phyloP scores from a whole-genome alignment of 176 grass and related monocot species.

The Paspalum notatum region DNA sequence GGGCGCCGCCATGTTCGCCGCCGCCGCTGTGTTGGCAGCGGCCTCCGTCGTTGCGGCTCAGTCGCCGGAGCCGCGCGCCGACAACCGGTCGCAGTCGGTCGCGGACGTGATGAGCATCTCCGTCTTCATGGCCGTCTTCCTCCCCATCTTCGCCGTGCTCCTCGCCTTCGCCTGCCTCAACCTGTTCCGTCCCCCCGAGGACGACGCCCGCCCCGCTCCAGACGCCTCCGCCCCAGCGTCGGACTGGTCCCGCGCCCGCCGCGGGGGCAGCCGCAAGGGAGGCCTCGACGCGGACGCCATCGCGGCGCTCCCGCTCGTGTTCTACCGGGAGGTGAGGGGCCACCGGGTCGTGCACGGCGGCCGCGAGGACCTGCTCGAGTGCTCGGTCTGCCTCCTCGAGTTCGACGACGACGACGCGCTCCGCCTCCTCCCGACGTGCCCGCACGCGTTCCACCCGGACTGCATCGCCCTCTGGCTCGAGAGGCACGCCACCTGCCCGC shows the following conservation, averaged over 20 bases:
- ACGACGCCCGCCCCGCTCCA: background rate
- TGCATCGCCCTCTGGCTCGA: constrained; percentile 70
- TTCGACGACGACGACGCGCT: constrained; percentile 57
- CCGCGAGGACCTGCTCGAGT: constrained; percentile 45
- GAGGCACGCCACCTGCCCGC: constrained; percentile 55
- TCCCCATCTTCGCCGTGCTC: constrained; percentile 46
- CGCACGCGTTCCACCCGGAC: constrained; percentile 60
- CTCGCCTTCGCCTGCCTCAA: constrained; percentile 45
- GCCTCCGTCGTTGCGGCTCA: background rate
- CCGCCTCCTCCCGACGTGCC: constrained; percentile 60
- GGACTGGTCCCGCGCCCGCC: background rate
- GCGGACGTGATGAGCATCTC: constrained; percentile 37
- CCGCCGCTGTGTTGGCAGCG: background rate
- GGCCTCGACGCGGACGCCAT: constrained; percentile 46
- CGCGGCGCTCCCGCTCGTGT: constrained; percentile 45
- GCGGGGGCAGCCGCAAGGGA: background rate
- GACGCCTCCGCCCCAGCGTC: background rate
- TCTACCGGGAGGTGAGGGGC: constrained; percentile 39
- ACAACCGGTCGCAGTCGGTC: background rate
- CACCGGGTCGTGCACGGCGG: constrained; percentile 34
- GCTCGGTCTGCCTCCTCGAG: constrained; percentile 65
- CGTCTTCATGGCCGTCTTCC: constrained; percentile 47
- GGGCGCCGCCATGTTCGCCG: background rate
- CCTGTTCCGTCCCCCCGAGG: constrained; percentile 17
- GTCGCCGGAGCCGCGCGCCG: background rate